Conservation (phyloP, 306 rosid species). For the Acacia melanoxylon region DNA sequence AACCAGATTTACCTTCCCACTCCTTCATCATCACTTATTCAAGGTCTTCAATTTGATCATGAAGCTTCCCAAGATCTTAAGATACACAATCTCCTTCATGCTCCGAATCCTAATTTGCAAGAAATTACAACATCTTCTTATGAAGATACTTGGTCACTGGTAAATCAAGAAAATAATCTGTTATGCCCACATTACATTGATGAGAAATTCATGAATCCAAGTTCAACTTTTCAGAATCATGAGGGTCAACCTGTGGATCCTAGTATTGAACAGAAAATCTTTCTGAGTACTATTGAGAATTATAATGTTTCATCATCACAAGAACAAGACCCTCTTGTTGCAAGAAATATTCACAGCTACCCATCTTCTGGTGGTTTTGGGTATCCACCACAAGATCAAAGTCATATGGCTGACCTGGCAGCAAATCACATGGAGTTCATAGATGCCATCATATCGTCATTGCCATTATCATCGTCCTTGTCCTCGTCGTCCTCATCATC, state of each 20-base stretch:
- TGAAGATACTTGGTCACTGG: slow-evolving; percentile 47
- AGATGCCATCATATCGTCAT: slow-evolving; percentile 47
- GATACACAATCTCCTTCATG: slow-evolving; percentile 40
- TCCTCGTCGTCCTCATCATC: not conserved
- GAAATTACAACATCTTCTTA: slow-evolving; percentile 35
- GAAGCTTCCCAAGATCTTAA: slow-evolving; percentile 35
- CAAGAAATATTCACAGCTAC: slow-evolving; percentile 26
- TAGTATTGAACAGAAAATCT: slow-evolving; percentile 36
- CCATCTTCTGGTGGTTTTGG: slow-evolving; percentile 17
- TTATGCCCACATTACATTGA: not conserved
- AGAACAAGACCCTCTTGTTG: slow-evolving; percentile 44
- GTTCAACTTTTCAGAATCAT: slow-evolving; percentile 32
- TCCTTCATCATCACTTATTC: slow-evolving; percentile 51
- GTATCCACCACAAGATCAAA: slow-evolving; percentile 39
- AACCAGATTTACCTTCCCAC: slow-evolving; percentile 54
- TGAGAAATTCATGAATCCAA: slow-evolving; percentile 34
- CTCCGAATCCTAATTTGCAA: slow-evolving; percentile 38
- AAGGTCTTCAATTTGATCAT: slow-evolving; percentile 39
- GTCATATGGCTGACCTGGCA: slow-evolving; percentile 18
- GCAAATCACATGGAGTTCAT: slow-evolving; percentile 53
- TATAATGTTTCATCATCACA: slow-evolving; percentile 42
- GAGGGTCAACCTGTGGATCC: slow-evolving; percentile 35
- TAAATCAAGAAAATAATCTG: slow-evolving; percentile 39
- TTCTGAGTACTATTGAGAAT: slow-evolving; percentile 41
- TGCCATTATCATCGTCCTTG: slow-evolving; percentile 31